phyloP scores from a whole-genome alignment of 495 filamentous ascomycete genomes.

The Penicillium egyptiacum region DNA sequence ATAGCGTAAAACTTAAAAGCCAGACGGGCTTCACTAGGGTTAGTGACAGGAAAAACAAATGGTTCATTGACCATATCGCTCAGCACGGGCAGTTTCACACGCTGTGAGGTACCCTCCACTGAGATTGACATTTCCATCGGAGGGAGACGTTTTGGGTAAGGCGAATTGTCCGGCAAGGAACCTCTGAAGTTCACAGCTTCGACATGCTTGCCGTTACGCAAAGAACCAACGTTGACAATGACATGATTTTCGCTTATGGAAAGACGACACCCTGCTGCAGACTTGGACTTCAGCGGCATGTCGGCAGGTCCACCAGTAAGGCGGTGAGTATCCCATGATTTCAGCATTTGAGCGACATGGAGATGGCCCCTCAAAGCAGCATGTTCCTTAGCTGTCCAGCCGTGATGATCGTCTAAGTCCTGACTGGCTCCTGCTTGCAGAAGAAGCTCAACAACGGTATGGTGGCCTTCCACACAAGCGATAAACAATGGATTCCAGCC shows the following conservation, averaged over 20 bases:
- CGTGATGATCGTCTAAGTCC: conserved; percentile 11
- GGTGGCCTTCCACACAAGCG: conserved; percentile 70
- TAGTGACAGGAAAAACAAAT: conserved; percentile 20
- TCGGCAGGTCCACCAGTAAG: conserved; percentile 6
- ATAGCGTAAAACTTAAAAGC: conserved; percentile 23
- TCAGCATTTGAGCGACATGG: conserved; percentile 11
- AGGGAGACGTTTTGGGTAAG: not conserved
- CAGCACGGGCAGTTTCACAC: conserved; percentile 27
- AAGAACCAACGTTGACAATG: conserved; percentile 18
- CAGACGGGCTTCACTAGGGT: conserved; percentile 15
- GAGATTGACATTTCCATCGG: conserved; percentile 13
- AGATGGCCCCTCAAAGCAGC: conserved; percentile 25
- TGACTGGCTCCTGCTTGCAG: conserved; percentile 61
- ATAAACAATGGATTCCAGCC: conserved; percentile 79
- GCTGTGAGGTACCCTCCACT: conserved; percentile 6
- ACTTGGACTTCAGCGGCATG: not conserved
- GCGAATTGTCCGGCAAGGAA: not conserved
- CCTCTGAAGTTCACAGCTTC: conserved; percentile 9
- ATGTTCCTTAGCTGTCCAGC: conserved; percentile 30
- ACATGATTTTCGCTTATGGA: not conserved
- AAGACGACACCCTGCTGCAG: not conserved
- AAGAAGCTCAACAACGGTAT: conserved; percentile 51
- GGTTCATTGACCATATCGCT: conserved; percentile 31
- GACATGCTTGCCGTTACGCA: conserved; percentile 11
- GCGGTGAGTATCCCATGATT: conserved; percentile 7